Evolutionary conservation across 371 early-diverging fungal species (phyloP).

Genomic region (Rhizopus arrhizus): DNA sequence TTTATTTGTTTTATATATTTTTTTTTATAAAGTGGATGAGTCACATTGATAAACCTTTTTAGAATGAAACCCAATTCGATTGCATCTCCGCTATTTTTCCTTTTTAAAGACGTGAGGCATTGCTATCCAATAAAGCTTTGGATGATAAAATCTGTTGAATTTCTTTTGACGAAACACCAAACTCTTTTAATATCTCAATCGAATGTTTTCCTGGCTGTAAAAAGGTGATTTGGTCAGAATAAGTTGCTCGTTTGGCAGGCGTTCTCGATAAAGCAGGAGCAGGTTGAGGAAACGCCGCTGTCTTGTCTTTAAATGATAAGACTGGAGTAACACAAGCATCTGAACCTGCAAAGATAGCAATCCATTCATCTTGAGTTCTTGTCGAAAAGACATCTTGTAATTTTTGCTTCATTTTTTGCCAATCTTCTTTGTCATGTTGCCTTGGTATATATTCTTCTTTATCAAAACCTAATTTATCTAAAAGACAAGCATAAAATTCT

Average conservation of each 20-base stretch:
- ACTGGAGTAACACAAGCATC: slow-evolving; percentile 82
- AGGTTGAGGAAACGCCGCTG: slow-evolving; percentile 56
- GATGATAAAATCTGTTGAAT: slow-evolving; percentile 20
- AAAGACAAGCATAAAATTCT: slow-evolving; percentile 64
- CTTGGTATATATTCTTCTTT: slow-evolving; percentile 41
- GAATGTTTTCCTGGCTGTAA: slow-evolving; percentile 61
- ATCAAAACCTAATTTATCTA: slow-evolving; percentile 59
- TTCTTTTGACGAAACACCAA: slow-evolving; percentile 40
- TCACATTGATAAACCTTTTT: slow-evolving; percentile 8
- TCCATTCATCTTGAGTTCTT: slow-evolving; percentile 73
- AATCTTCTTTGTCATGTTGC: slow-evolving; percentile 56
- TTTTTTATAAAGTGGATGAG: neutral
- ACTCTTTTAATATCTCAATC: slow-evolving; percentile 53
- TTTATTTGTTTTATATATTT: neutral
- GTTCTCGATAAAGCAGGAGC: slow-evolving; percentile 66
- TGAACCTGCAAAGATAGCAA: slow-evolving; percentile 60
- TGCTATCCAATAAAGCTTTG: slow-evolving; percentile 20
- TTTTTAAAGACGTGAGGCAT: neutral
- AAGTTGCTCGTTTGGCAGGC: slow-evolving; percentile 40
- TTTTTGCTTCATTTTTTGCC: slow-evolving; percentile 57
- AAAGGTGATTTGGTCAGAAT: slow-evolving; percentile 33
- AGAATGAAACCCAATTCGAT: slow-evolving; percentile 1
- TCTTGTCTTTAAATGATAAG: slow-evolving; percentile 50
- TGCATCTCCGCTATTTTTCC: neutral
- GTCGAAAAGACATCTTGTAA: slow-evolving; percentile 56